These are phyloP conservation scores for Scheffersomyces ergatensis DNA, from an alignment of 805 yeast genomes.

Conservation along the genomic window DNA sequence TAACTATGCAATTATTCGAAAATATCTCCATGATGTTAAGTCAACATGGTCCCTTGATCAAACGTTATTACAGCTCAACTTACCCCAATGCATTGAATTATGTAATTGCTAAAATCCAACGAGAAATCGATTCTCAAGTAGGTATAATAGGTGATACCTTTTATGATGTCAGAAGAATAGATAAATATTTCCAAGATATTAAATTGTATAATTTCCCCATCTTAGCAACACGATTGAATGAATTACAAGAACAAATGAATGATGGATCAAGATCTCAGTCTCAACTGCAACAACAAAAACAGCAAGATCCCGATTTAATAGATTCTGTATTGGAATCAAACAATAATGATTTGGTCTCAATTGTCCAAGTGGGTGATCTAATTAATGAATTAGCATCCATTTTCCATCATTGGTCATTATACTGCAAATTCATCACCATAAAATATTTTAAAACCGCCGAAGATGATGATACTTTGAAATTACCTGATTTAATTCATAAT, in stretches of 20 bases:
- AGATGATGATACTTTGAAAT: constrained; percentile 29
- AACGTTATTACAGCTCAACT: constrained; percentile 51
- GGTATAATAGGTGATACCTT: constrained; percentile 86
- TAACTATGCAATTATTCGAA: constrained; percentile 70
- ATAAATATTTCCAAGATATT: constrained; percentile 53
- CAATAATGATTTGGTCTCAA: constrained; percentile 41
- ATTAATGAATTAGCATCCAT: constrained; percentile 72
- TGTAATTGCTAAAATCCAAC: constrained; percentile 72
- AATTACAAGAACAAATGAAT: constrained; percentile 8
- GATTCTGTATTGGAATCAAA: constrained; percentile 22
- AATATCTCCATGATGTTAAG: constrained; percentile 79
- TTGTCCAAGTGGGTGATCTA: constrained; percentile 65
- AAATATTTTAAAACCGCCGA: constrained; percentile 47
- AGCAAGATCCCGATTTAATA: constrained; percentile 17
- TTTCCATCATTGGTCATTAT: constrained; percentile 82
- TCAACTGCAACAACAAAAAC: constrained; percentile 1
- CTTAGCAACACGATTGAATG: constrained; percentile 14
- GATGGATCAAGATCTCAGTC: constrained; percentile 2
- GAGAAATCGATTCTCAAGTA: constrained; percentile 90
- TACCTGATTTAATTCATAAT: constrained; percentile 52
- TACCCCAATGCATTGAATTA: constrained; percentile 61
- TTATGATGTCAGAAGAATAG: constrained; percentile 67
- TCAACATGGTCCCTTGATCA: constrained; percentile 82
- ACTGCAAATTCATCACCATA: constrained; percentile 66
- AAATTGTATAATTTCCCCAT: constrained; percentile 43